Evolutionary conservation across 2,329 filamentous ascomycete species (phyloP), one percentile per base, ranked within the genome.

Genomic region (Calonectria crousiana): DNA sequence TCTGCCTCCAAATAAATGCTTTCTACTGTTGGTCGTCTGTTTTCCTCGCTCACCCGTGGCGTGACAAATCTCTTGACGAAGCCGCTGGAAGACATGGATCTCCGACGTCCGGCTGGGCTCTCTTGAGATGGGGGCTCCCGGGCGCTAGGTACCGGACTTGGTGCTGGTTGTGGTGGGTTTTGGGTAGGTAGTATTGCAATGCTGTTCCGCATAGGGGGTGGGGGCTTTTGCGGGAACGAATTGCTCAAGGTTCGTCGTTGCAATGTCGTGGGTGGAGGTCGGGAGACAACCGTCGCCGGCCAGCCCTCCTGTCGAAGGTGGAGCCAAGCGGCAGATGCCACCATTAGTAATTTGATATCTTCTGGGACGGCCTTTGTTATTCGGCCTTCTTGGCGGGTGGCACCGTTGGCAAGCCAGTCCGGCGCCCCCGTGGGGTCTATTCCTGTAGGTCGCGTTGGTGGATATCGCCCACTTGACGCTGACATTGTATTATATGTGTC

Each of bases 401-500:
- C 72, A 16, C 76, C 78, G 11, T 77, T 74, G 16, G 78, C 76
- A 28, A 75, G 69, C 73, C 76, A 79, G 66, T 80, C 77, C 26
- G 69, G 76, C 51, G 74, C 76, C 47, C 71, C 76, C 58, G 64
- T 74, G 67, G 74, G 67, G 30, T 81, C 82, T 6, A 80, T 30
- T n/a, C 77, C 75, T 49, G 84, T 79, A 1, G 84, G 78, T 30
- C 86, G 84, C 16, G 85, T 85, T 1, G 88, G 88, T 13, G 89
- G 88, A 73, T 87, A 87, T 47, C 85, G 86, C n/a, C 85, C 84
- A 38, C 86, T 85, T 0, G 89, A 88, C 9, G 87, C 82, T 1
- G 90, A 89, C 34, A 92, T 85, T 0, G 90, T 89, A 6, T 87
- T 90, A 82, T 95, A 96, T 3, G 87, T 88, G 77, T 96, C 92